These are phyloP conservation scores for Asterionellopsis glacialis DNA, from an alignment of 108 stramenopile genomes.

Conservation along the genomic window DNA sequence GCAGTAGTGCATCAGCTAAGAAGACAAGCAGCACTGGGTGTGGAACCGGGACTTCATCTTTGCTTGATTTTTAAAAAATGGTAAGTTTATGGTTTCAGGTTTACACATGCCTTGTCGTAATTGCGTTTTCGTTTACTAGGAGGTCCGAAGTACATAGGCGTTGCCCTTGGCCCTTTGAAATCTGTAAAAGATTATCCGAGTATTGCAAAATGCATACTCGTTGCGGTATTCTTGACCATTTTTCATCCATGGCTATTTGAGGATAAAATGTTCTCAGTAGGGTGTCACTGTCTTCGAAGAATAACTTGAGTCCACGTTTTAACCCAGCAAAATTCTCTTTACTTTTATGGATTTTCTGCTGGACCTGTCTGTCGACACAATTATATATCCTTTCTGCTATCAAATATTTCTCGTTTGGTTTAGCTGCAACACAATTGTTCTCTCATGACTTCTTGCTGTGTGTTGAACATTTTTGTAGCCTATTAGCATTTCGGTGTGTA, in stretches of 20 bases:
- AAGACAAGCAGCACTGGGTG: conserved; percentile 23
- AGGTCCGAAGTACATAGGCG: conserved; percentile 49
- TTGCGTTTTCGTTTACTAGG: too few relatives aligned
- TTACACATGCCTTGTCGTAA: neutral
- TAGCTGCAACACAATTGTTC: too few relatives aligned
- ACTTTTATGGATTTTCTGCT: conserved; percentile 22
- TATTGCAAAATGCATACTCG: conserved; percentile 32
- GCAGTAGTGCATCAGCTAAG: neutral
- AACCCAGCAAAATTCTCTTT: conserved; percentile 38
- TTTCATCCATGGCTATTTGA: conserved; percentile 27
- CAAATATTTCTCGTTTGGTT: too few relatives aligned
- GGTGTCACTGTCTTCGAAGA: conserved; percentile 77
- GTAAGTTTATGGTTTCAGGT: neutral
- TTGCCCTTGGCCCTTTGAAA: conserved; percentile 30
- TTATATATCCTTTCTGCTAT: neutral
- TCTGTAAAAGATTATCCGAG: neutral
- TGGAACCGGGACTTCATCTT: conserved; percentile 19
- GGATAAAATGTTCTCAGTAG: conserved; percentile 19
- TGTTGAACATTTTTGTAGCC: too few relatives aligned
- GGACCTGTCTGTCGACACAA: conserved; percentile 75
- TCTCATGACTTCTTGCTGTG: too few relatives aligned
- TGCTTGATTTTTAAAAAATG: conserved; percentile 41
- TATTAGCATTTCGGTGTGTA: too few relatives aligned
- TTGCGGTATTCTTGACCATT: neutral
- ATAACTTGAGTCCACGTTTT: conserved; percentile 41